These are phyloP conservation scores for Termitomyces titanicus DNA, from an alignment of 768 basidiomycete species.

Conservation along the genomic window DNA sequence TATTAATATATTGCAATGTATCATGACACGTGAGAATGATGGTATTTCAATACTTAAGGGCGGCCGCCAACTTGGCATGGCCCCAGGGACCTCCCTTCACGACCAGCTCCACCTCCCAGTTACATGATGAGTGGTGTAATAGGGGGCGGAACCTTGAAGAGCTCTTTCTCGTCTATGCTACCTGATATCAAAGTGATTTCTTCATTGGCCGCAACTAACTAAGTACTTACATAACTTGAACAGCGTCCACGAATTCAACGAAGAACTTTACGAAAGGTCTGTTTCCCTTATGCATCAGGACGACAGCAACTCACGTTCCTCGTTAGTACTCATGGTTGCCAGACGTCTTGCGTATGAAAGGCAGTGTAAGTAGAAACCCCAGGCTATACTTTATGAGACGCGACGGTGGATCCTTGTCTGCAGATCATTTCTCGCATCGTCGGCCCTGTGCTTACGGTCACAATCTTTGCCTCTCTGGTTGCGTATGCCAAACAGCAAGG, in stretches of 20 bases:
- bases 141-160: constrained; percentile 23
- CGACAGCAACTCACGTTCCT: neutral
- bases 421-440: constrained; percentile 71
- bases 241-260: constrained; percentile 46
- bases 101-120: neutral
- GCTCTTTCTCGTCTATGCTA: constrained; percentile 23
- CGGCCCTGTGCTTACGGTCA: constrained; percentile 84
- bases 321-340: constrained; percentile 84
- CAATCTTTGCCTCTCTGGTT: constrained; percentile 62
- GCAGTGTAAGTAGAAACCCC: constrained; percentile 55
- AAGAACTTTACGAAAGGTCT: constrained; percentile 47
- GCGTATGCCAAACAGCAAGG: constrained; percentile 59
- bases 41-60: no score
- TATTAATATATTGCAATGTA: no score
- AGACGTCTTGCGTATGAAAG: constrained; percentile 80
- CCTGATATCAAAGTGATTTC: constrained; percentile 23
- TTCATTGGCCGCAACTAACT: neutral
- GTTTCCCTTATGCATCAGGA: neutral
- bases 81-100: neutral
- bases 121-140: constrained; percentile 11
- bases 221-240: no score
- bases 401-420: neutral
- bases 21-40: no score
- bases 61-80: no score
- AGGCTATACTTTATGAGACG: neutral